A percentile compares a stretch with the other conserved stretches of the same genome.
phyloP scores from a whole-genome alignment of 1,284 basidiomycete species.

The Irpex lacteus region DNA sequence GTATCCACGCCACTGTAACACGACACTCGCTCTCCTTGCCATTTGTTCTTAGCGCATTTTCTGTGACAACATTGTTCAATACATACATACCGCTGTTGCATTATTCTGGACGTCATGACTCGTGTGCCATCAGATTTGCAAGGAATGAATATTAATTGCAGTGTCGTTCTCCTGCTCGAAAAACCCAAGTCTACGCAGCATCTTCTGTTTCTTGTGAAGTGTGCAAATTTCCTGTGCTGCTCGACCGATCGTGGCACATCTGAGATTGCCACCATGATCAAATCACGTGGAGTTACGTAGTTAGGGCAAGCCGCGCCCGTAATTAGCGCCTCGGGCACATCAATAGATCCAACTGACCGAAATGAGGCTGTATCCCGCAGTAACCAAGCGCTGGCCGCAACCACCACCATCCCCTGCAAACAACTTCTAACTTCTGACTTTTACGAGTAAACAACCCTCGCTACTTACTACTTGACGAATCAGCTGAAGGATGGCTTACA shows the following conservation, averaged over 20 bases:
- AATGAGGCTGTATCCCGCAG: conserved; percentile 13
- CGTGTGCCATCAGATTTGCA: background rate
- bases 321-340: background rate
- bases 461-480: background rate
- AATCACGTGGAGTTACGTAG: background rate
- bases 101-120: conserved; percentile 15
- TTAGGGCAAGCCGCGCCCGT: conserved; percentile 1
- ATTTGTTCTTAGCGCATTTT: conserved; percentile 22
- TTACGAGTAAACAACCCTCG: background rate
- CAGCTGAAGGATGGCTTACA: background rate
- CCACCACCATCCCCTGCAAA: conserved; percentile 10
- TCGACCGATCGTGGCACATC: conserved; percentile 1
- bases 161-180: background rate
- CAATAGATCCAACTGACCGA: background rate
- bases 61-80: conserved; percentile 19
- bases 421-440: background rate
- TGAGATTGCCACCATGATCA: background rate
- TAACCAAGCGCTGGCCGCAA: conserved; percentile 17
- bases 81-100: conserved; percentile 20
- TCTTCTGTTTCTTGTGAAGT: background rate
- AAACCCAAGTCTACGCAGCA: too few species aligned
- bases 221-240: background rate
- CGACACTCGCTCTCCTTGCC: conserved; percentile 8
- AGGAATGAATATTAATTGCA: background rate
- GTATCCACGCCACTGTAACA: conserved; percentile 1